These are phyloP conservation scores for Verticillium dahliae DNA, from an alignment of 2,329 filamentous ascomycete genomes.

Conservation along the genomic window DNA sequence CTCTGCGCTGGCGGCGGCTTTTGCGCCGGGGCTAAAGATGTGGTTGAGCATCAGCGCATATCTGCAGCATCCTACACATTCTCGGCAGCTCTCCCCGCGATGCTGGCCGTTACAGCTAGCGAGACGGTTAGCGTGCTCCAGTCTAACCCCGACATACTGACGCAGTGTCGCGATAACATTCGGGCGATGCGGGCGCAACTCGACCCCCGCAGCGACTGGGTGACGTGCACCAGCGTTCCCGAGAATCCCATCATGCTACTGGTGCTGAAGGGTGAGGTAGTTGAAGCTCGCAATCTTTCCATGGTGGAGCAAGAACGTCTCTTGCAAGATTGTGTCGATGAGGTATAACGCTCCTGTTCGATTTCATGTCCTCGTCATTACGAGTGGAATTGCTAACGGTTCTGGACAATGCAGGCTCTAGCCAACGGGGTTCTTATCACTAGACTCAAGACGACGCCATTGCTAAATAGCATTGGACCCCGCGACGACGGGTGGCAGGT, in stretches of 20 bases:
- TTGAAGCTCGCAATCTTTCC: constrained; percentile 61
- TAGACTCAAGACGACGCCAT: constrained; percentile 71
- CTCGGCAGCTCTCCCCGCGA: constrained; percentile 87
- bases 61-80: constrained; percentile 90
- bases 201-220: constrained; percentile 90
- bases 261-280: constrained; percentile 74
- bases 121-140: constrained; percentile 84
- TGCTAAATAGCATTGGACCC: constrained; percentile 53
- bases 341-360: constrained; percentile 54
- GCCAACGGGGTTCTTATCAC: constrained; percentile 87
- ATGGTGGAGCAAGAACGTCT: constrained; percentile 76
- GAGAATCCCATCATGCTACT: constrained; percentile 88
- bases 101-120: constrained; percentile 91
- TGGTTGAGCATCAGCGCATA: constrained; percentile 94
- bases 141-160: constrained; percentile 75
- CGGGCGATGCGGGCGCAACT: constrained; percentile 79
- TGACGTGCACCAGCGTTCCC: constrained; percentile 68
- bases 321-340: constrained; percentile 88
- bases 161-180: constrained; percentile 77
- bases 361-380: not conserved
- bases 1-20: constrained; percentile 92
- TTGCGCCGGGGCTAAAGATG: constrained; percentile 84
- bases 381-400: not conserved
- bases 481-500: constrained; percentile 65
- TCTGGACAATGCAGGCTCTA: constrained; percentile 51